These are phyloP conservation scores for Fraxinus americana DNA, from an alignment of 257 asterid species.

Conservation along the genomic window DNA sequence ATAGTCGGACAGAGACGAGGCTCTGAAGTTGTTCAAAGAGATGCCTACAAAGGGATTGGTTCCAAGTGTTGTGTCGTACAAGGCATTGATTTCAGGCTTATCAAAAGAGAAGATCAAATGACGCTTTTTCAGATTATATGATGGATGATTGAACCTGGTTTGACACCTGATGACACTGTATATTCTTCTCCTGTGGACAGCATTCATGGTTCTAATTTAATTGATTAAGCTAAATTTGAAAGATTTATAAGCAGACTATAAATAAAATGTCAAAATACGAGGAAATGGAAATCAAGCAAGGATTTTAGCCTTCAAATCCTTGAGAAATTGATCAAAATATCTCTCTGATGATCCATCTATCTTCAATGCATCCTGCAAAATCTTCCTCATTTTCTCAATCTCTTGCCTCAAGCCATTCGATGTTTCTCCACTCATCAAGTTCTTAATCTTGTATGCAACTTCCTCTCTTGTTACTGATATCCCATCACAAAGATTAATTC, in stretches of 20 bases:
- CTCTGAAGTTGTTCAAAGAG: constrained; percentile 58
- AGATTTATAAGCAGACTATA: background rate
- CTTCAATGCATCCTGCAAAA: constrained; percentile 38
- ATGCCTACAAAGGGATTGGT: constrained; percentile 50
- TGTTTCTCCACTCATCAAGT: constrained; percentile 46
- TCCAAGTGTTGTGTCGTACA: constrained; percentile 59
- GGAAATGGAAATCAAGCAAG: background rate
- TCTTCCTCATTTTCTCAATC: constrained; percentile 33
- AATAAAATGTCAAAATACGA: background rate
- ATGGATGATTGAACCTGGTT: constrained; percentile 76
- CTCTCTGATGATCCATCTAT: constrained; percentile 57
- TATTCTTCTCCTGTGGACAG: constrained; percentile 84
- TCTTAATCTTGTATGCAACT: constrained; percentile 45
- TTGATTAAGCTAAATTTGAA: background rate
- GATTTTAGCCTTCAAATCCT: constrained; percentile 42
- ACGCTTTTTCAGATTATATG: constrained; percentile 76
- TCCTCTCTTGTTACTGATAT: constrained; percentile 34
- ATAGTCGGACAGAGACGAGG: constrained; percentile 58
- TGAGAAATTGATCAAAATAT: constrained; percentile 46
- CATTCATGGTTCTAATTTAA: constrained; percentile 47
- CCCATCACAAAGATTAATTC: constrained; percentile 54
- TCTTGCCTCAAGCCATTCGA: constrained; percentile 37
- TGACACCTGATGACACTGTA: constrained; percentile 64
- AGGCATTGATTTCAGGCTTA: constrained; percentile 68
- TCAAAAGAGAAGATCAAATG: constrained; percentile 76